Base-by-base conservation (phyloP, 2,329 filamentous ascomycete species). In the Plenodomus biglobosus region DNA sequence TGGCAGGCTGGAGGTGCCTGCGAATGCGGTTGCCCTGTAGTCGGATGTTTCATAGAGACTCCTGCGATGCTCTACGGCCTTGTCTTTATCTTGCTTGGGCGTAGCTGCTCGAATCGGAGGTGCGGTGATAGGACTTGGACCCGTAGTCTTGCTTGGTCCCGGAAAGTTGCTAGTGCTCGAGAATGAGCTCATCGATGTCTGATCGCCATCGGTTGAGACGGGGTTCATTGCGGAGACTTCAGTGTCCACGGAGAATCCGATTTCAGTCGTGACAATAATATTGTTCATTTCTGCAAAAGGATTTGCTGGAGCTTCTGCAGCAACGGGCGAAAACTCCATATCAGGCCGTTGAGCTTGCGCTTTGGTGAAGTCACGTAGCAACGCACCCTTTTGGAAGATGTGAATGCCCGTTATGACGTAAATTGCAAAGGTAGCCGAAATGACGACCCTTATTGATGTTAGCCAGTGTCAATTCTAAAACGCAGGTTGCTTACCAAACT, bases 331-430 rank as follows among this genome's bases (percentile, higher is more conserved):
- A 8, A 46, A 20, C 17, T 17, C 30, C 16, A 21, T 46, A 11
- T 32, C 27, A 15, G 27, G 27, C 15, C 13, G 20, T 15, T 21
- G 19, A 13, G 37, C 21, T 39, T 6, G 27, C 13, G 27, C 27
- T 8, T 10, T 3, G 3, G 27, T 15, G 27, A 32, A 32, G 27
- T 32, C 27, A 3, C 27, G 27, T 78, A 77, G 39, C 75, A 78
- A 44, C 86, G 78, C 62, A 58, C 86, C 81, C 65, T 86, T 86
- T 50, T 80, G 77, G 66, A 85, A 87, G 49, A 89, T 88, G 35
- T 84, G 82, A 48, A 78, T 75, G 8, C 86, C 86, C n/a, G 84
- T 83, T 24, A 81, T 77, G 43, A 83, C 74, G 60, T 89, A 89
- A 53, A 89, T 87, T 53, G 79, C 77, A 42, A 86, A 77, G 0